Conservation (phyloP, 2,329 filamentous ascomycete genomes). For the Arthrobotrys sphaeroides region DNA sequence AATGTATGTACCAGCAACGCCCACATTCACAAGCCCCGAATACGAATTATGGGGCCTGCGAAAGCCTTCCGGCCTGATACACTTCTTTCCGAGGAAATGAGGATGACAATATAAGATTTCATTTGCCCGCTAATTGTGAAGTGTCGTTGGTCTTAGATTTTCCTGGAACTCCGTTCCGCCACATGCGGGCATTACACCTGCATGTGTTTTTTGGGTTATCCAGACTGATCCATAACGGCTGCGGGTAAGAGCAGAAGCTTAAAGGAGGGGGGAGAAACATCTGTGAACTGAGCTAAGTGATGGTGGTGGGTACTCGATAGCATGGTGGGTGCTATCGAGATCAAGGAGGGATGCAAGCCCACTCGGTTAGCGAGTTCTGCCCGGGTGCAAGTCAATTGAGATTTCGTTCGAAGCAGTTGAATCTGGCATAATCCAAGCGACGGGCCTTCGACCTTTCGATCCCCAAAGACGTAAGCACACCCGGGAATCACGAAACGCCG, state of each 20-base stretch:
- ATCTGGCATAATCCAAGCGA: slow-evolving; percentile 53
- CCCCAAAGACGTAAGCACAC: slow-evolving; percentile 48
- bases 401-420: slow-evolving; percentile 35
- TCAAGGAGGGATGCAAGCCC: slow-evolving; percentile 35
- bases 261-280: neutral
- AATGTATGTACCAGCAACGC: neutral
- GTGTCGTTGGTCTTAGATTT: slow-evolving; percentile 49
- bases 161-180: slow-evolving; percentile 54
- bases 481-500: slow-evolving; percentile 48
- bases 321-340: slow-evolving; percentile 8
- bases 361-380: slow-evolving; percentile 49
- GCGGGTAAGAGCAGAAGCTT: slow-evolving; percentile 42
- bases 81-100: slow-evolving; percentile 22
- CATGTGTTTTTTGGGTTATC: slow-evolving; percentile 48
- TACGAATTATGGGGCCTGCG: neutral
- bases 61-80: slow-evolving; percentile 11
- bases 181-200: slow-evolving; percentile 52
- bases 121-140: slow-evolving; percentile 19
- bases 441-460: slow-evolving; percentile 13
- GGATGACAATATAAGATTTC: neutral
- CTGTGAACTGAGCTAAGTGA: neutral
- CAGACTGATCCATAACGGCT: slow-evolving; percentile 47
- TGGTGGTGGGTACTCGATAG: neutral
- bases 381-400: slow-evolving; percentile 48
- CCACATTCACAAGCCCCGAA: neutral